phyloP scores from a whole-genome alignment of 208 protist species.

The Tritrichomonas musculus region DNA sequence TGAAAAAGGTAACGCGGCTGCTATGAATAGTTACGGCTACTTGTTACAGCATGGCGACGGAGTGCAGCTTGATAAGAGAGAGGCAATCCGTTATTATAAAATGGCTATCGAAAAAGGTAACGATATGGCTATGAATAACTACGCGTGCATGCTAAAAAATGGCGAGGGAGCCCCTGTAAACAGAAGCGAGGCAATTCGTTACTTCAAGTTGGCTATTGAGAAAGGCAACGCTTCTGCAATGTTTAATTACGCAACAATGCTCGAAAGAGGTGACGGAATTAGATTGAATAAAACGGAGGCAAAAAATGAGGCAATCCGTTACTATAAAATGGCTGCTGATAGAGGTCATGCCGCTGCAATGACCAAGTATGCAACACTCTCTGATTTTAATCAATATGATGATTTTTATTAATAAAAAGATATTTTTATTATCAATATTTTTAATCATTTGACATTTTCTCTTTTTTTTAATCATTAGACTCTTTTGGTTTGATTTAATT shows the following conservation, averaged over 20 bases:
- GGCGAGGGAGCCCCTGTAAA: neutral
- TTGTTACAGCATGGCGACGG: neutral
- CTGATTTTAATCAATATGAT: too few species aligned
- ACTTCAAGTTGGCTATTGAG: neutral
- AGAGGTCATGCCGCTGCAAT: too few species aligned
- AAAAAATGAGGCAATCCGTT: neutral
- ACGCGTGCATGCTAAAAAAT: neutral
- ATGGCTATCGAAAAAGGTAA: neutral
- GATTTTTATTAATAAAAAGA: too few species aligned
- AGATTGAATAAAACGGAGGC: neutral
- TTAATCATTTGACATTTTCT: too few species aligned
- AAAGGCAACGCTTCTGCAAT: neutral
- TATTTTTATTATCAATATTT: too few species aligned
- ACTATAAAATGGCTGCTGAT: neutral
- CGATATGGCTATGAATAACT: neutral
- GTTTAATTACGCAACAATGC: neutral
- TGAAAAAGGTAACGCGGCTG: neutral
- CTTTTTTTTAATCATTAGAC: too few species aligned
- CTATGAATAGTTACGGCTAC: neutral
- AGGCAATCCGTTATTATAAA: neutral
- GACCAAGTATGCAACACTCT: too few species aligned
- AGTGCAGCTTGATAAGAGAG: neutral
- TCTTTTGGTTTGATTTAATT: too few species aligned
- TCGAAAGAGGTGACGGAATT: neutral
- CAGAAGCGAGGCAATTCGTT: neutral